phyloP scores from a whole-genome alignment of 495 filamentous ascomycete genomes.

The Xylaria longipes region DNA sequence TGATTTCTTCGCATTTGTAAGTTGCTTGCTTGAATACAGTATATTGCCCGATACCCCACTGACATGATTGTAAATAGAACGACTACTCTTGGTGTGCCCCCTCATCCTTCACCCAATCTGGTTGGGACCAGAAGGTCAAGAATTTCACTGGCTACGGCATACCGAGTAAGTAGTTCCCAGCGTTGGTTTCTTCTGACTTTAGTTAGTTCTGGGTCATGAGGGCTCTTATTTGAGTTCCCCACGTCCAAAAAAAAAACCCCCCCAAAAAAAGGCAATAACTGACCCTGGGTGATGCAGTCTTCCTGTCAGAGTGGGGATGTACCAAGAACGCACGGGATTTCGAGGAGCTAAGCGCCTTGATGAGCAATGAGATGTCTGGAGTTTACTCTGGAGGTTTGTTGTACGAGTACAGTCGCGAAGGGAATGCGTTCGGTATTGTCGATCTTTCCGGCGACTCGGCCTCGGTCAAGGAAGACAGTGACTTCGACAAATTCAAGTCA shows the following conservation, averaged over 20 bases:
- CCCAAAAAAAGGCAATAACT: not conserved
- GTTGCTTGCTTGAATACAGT: conserved; percentile 25
- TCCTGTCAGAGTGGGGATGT: conserved; percentile 96
- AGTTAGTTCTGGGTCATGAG: not conserved
- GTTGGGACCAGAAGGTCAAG: conserved; percentile 91
- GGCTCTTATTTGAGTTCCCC: not conserved
- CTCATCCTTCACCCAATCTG: conserved; percentile 75
- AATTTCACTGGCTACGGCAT: conserved; percentile 89
- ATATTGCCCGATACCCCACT: not conserved
- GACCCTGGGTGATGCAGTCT: conserved; percentile 52
- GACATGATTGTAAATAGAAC: conserved; percentile 55
- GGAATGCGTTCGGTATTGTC: conserved; percentile 79
- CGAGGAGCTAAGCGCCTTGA: conserved; percentile 79
- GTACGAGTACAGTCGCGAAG: conserved; percentile 91
- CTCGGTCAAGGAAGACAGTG: conserved; percentile 55
- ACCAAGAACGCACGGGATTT: conserved; percentile 79
- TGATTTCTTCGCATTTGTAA: conserved; percentile 91
- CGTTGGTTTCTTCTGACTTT: not conserved
- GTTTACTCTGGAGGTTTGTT: conserved; percentile 97
- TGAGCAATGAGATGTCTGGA: conserved; percentile 80
- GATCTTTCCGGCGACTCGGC: conserved; percentile 61
- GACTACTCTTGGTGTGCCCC: conserved; percentile 96
- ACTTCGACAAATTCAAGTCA: conserved; percentile 69
- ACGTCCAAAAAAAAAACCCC: too few relatives aligned
- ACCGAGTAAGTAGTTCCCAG: conserved; percentile 52